Evolutionary conservation across 768 basidiomycete species (phyloP), one percentile per base, ranked within the genome.

Genomic region (Leccinum arenicola): DNA sequence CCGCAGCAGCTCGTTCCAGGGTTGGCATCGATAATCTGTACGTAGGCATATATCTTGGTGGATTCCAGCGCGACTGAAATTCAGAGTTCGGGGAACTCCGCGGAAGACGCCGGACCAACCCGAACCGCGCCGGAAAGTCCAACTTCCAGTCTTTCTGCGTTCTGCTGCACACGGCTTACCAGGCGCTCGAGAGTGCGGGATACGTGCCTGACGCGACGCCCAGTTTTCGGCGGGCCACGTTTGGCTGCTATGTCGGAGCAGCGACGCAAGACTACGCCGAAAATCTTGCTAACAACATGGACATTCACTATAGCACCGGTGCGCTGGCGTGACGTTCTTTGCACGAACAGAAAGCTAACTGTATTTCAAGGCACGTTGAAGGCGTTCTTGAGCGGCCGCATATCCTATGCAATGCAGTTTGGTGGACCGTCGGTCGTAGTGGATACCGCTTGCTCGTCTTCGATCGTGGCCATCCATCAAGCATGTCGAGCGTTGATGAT

Each of bases 381-480:
- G 43, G 81, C 88, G 31, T 89, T 89, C 68, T 72, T 89, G 50
- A 87, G 85, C 58, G 89, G 89, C 10, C 84, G 87, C 23, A 77
- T 91, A 52, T 87, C 88, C 1, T 84, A 88, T 62, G 83, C 82
- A 4, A 83, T 89, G 78, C 77, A 82, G 57, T 76, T 88, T 50
- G 77, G 84, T 36, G 89, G 89, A 0, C 88, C 89, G 1, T 89
- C 89, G 0, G 74, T 88, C n/a, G 86, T 87, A 1, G 72, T 88
- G 36, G 87, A 91, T 60, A 91, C 89, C 0, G 87, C 88, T 1
- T 91, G 89, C 68, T 91, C 88, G 8, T 87, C 87, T 4, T 87
- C 87, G 5, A 73, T 79, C 33, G 82, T 87, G 14, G 87, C 88
- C 9, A 74, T 91, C 27, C 82, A 91, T 70, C 86, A 86, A 61